Evolutionary conservation across 1,284 basidiomycete genomes (phyloP), one percentile per base, ranked within the genome.

Genomic region (Cerioporus squamosus): DNA sequence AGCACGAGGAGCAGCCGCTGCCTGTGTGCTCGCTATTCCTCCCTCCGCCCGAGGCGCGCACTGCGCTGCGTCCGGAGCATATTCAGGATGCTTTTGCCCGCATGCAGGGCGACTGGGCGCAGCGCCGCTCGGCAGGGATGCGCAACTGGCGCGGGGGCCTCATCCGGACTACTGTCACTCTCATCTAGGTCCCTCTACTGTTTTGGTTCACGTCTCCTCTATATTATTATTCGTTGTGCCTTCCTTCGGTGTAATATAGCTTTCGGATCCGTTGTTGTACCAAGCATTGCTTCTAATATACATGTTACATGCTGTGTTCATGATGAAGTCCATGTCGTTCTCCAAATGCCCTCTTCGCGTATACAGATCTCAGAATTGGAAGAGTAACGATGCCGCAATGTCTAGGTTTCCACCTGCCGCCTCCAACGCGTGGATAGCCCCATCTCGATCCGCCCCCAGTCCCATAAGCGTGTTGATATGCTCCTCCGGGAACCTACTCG

Each of bases 341-440:
- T 20, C 23, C 4, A 8, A 8, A 42, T n/a, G n/a, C n/a, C n/a
- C n/a, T n/a, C n/a, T n/a, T n/a, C n/a, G n/a, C n/a, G 39, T 5
- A 15, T 3, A 17, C 26, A 15, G 43, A 23, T n/a, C 39, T 17
- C 12, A 39, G 29, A 2, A 17, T 42, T 48, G 17, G 7, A 29
- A 22, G 15, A 14, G 74, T 73, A 97, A 77, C 36, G 93, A 94
- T 4, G 93, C 95, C 3, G 96, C 95, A 18, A 92, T 79, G 60
- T 98, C 94, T 6, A 95, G 79, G 68, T 97, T 94, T 1, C 96
- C 96, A 2, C 85, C 87, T 1, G 93, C 83, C 5, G 93, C 91
- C 20, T 91, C 84, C 54, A 98, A 77, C 22, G 90, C 80, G 52
- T 82, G 83, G 15, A 94, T 84, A 0, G 96, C 96, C 29, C 90